Conservation (phyloP, 768 basidiomycete species). For the Mycena galericulata region DNA sequence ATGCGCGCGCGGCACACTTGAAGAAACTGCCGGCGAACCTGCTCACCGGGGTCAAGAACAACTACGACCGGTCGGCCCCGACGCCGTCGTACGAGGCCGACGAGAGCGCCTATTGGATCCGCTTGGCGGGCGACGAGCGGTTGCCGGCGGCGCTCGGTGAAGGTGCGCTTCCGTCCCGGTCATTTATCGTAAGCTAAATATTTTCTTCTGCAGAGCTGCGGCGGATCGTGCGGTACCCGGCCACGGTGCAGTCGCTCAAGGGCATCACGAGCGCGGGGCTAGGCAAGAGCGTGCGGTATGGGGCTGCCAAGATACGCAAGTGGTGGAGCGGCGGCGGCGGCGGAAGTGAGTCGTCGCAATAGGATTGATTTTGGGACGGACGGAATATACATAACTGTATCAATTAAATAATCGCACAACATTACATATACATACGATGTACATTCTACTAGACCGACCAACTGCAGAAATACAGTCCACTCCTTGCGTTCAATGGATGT, state of each 20-base stretch:
- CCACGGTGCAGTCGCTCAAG: constrained; percentile 87
- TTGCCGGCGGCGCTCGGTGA: constrained; percentile 64
- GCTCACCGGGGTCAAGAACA: constrained; percentile 64
- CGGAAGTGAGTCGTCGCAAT: background rate
- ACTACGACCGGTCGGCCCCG: constrained; percentile 55
- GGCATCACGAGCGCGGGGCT: constrained; percentile 87
- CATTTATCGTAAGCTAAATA: background rate
- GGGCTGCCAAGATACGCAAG: constrained; percentile 82
- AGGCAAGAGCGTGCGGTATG: constrained; percentile 82
- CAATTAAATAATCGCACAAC: constrained; percentile 27
- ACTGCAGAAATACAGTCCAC: background rate
- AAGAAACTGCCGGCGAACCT: constrained; percentile 82
- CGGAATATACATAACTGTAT: constrained; percentile 29
- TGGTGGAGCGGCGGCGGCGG: constrained; percentile 75
- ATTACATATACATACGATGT: constrained; percentile 12
- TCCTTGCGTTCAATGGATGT: no score
- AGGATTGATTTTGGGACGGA: constrained; percentile 24
- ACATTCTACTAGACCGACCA: background rate
- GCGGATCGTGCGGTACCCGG: constrained; percentile 84
- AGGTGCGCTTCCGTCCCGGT: constrained; percentile 53
- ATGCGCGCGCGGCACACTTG: constrained; percentile 79
- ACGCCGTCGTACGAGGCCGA: constrained; percentile 63
- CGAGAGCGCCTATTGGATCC: constrained; percentile 81
- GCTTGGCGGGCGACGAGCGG: constrained; percentile 72
- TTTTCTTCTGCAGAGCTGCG: constrained; percentile 68